These are phyloP conservation scores for Ustilago cynodontis DNA, from an alignment of 1,284 basidiomycete species.

Conservation along the genomic window DNA sequence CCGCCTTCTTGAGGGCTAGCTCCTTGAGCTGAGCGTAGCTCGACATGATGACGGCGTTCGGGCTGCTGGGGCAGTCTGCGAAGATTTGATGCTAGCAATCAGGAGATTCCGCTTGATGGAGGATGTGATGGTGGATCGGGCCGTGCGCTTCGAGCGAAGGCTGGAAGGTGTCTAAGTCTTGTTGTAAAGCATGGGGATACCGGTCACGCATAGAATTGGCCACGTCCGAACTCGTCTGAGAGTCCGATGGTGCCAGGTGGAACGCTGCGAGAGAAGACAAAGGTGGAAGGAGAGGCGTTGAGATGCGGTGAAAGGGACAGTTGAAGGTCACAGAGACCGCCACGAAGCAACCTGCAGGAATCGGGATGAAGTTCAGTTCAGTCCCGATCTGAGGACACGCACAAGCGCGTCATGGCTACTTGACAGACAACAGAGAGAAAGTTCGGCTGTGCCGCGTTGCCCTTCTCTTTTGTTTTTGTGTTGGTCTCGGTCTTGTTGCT, in stretches of 20 bases:
- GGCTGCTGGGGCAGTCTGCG: not conserved
- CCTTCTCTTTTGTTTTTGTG: slow-evolving; percentile 17
- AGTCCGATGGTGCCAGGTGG: slow-evolving; percentile 4
- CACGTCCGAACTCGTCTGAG: not conserved
- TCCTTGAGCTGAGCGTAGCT: slow-evolving; percentile 49
- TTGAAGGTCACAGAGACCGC: not conserved
- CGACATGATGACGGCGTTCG: slow-evolving; percentile 21
- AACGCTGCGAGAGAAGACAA: not conserved
- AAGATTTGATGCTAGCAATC: not conserved
- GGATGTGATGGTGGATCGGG: not conserved
- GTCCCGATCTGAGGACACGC: not conserved
- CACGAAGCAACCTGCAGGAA: not conserved
- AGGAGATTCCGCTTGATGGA: not conserved
- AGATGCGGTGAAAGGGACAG: not conserved
- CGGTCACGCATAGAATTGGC: slow-evolving; percentile 7
- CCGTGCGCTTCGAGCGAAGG: slow-evolving; percentile 8
- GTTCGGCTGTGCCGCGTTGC: slow-evolving; percentile 1
- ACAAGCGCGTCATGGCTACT: not conserved
- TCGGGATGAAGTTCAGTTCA: not conserved
- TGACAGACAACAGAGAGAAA: not conserved
- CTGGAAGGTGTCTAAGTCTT: slow-evolving; percentile 4
- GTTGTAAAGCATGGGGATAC: slow-evolving; percentile 16
- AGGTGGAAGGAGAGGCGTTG: not conserved
- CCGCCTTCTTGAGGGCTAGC: slow-evolving; percentile 43
- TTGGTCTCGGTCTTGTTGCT: slow-evolving; percentile 22